Percentiles rank a stretch among this genome's conserved stretches.
phyloP scores from a whole-genome alignment of 2,329 filamentous ascomycete species.

The Penicillium griseofulvum region DNA sequence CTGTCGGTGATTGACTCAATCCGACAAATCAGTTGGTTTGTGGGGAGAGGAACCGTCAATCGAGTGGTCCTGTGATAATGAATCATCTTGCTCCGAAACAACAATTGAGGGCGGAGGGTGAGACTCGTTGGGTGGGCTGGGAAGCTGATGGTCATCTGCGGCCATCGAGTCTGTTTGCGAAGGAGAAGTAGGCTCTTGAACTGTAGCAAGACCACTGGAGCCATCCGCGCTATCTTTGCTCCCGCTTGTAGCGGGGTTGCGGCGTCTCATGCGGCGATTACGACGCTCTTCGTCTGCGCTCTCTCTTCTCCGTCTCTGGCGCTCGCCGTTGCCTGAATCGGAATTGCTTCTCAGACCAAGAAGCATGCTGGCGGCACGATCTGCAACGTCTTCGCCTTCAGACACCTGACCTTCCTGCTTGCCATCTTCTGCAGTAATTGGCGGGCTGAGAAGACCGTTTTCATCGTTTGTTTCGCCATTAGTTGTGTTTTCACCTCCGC shows the following conservation, averaged over 20 bases:
- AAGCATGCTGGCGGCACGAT: conserved; percentile 76
- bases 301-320: conserved; percentile 65
- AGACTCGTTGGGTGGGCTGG: conserved; percentile 25
- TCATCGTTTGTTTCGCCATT: conserved; percentile 41
- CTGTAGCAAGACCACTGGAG: conserved; percentile 23
- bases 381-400: conserved; percentile 72
- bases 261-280: conserved; percentile 63
- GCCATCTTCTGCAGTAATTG: conserved; percentile 35
- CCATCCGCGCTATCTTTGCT: conserved; percentile 40
- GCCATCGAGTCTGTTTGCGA: conserved; percentile 21
- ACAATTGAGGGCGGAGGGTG: conserved; percentile 35
- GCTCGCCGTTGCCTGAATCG: conserved; percentile 56
- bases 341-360: conserved; percentile 72
- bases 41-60: conserved; percentile 22
- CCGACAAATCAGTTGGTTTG: conserved; percentile 26
- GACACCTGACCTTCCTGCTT: conserved; percentile 40
- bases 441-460: conserved; percentile 52
- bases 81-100: conserved; percentile 33
- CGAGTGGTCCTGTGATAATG: conserved; percentile 20
- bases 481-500: conserved; percentile 43
- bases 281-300: conserved; percentile 77
- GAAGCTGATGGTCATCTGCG: conserved; percentile 21
- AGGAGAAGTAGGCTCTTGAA: conserved; percentile 34
- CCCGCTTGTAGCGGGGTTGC: conserved; percentile 50
- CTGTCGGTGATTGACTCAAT: conserved; percentile 14